A percentile compares a stretch with the other conserved stretches of the same genome.
These are phyloP conservation scores for Apiotrichum montevideense DNA, from an alignment of 1,284 basidiomycete species.

Conservation along the genomic window DNA sequence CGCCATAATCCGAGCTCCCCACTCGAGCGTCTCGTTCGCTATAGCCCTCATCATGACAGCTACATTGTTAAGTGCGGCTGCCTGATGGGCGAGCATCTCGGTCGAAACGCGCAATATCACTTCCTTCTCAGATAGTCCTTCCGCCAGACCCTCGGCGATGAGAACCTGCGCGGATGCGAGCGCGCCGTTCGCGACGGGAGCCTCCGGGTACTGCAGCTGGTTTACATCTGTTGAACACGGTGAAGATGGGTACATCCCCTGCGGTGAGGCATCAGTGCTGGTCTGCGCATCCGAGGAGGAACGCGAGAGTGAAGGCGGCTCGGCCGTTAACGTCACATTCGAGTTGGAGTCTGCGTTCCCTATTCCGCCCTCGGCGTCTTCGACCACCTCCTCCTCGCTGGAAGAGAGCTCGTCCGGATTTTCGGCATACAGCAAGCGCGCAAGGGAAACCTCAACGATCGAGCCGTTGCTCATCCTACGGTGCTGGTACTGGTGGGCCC, in stretches of 20 bases:
- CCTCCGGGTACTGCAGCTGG: too few relatives aligned
- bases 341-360: not conserved
- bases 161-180: too few relatives aligned
- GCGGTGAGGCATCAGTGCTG: constrained; percentile 1
- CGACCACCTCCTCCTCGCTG: not conserved
- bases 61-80: constrained; percentile 19
- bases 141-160: not conserved
- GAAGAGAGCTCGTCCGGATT: constrained; percentile 11
- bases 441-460: constrained; percentile 1
- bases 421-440: constrained; percentile 20
- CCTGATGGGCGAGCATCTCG: constrained; percentile 33
- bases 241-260: constrained; percentile 1
- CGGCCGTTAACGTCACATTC: not conserved
- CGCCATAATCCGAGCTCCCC: constrained; percentile 23
- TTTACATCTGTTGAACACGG: constrained; percentile 2
- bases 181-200: too few relatives aligned
- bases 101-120: constrained; percentile 23
- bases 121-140: not conserved
- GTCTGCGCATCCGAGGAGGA: constrained; percentile 6
- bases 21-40: constrained; percentile 29
- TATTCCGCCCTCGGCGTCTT: not conserved
- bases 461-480: constrained; percentile 6
- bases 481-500: not conserved
- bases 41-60: constrained; percentile 24
- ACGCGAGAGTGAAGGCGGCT: constrained; percentile 5